Evolutionary conservation across 2,329 filamentous ascomycete species (phyloP).

Genomic region (Fusarium lyarnte): DNA sequence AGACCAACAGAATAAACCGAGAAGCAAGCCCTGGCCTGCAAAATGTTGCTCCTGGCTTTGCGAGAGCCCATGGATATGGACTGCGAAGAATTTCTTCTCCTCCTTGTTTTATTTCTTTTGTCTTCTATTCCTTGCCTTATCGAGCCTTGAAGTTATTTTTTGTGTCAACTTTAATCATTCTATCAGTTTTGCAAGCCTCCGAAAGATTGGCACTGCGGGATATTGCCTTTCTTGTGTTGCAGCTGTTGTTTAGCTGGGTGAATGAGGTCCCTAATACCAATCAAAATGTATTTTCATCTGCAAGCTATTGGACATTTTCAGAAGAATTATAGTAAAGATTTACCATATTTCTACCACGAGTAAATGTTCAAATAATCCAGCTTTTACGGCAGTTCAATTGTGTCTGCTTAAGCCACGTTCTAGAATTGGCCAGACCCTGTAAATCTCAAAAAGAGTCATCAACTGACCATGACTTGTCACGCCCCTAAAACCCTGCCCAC

Average conservation of each 20-base stretch:
- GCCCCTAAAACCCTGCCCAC: not conserved
- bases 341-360: fast-evolving
- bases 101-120: not conserved
- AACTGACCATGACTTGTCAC: not conserved
- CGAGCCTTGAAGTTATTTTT: fast-evolving
- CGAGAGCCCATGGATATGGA: fast-evolving
- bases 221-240: not conserved
- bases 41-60: not conserved
- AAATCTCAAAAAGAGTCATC: not conserved
- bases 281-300: not conserved
- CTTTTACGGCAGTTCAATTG: not conserved
- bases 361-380: fast-evolving
- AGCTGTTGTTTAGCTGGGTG: not conserved
- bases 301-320: fast-evolving
- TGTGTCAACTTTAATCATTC: too few species aligned
- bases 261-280: not conserved
- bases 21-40: too few species aligned
- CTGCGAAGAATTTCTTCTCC: fast-evolving
- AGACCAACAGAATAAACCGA: not conserved
- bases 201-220: fast-evolving
- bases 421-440: not conserved
- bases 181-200: too few species aligned
- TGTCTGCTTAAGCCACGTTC: not conserved
- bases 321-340: not conserved
- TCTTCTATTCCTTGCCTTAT: fast-evolving